Evolutionary conservation across 352 stramenopile genomes (phyloP), one percentile per base, ranked within the genome.

Genomic region (Phytophthora pluvialis): DNA sequence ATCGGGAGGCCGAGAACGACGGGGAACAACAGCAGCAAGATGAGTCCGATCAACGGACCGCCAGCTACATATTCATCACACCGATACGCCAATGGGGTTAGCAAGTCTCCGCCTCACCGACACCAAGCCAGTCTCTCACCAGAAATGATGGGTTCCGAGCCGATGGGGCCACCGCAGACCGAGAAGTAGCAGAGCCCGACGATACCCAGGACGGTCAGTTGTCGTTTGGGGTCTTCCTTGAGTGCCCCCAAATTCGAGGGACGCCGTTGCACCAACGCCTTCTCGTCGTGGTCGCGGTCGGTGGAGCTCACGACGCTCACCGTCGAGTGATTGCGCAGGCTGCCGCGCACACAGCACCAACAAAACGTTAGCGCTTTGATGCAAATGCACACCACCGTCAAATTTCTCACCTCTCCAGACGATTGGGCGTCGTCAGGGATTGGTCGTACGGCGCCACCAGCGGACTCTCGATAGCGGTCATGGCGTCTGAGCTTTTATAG

Each of bases 1-100:
- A 98, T 96, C 11, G 93, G 94, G 10, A 98, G 46, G 3, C 83
- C 91, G 81, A 93, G 98, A 12, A 98, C 67, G 16, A 98, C 73
- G 6, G 93, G 93, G 44, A 98, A 86, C 15, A 98, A 21, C 16
- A 94, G 32, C 55, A 97, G 87, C 16, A 94, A 88, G 7, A 98
- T 71, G 32, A 98, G 75, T 13, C 93, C 83, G 63, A 94, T 43
- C 39, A 96, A 80, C 35, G 77, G 79, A 8, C 79, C 79, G 13
- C 79, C 79, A 18, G 79, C 74, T 75, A 54, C 18, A 60, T 16
- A 46, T 28, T 43, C 6, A 28, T 28, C 36, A 26, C 21, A 48
- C 31, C 42, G 7, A 45, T 36, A 31, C 4, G 10, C 10, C 21
- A 35, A 15, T 21, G 35, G 1, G 28, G 53, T 64, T 29, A 49